Conservation (phyloP, 2,329 filamentous ascomycete genomes). For the Trichoderma sp. region DNA sequence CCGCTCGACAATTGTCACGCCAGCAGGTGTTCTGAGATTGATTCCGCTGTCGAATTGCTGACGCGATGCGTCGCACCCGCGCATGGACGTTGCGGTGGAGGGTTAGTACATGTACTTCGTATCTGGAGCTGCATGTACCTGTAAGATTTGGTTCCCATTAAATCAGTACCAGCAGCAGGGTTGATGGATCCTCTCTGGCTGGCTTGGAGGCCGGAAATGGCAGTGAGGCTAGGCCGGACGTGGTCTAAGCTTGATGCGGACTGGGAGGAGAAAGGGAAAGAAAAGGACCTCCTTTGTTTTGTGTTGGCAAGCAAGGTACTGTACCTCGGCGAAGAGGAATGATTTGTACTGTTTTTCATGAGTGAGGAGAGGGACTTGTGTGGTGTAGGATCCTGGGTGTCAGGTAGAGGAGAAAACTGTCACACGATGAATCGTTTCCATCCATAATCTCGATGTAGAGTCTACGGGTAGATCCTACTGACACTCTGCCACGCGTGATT, state of each 20-base stretch:
- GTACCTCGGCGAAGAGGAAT: not conserved
- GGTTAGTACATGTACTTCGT: not conserved
- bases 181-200: slow-evolving; percentile 11
- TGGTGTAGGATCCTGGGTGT: not conserved
- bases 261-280: not conserved
- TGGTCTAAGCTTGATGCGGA: not conserved
- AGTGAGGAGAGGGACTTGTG: not conserved
- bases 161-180: slow-evolving; percentile 13
- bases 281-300: not conserved
- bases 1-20: not conserved
- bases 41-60: not conserved
- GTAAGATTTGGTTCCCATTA: slow-evolving; percentile 14
- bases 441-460: too few relatives aligned
- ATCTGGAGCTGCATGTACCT: not conserved
- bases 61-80: slow-evolving; percentile 5
- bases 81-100: not conserved
- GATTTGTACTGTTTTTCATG: not conserved
- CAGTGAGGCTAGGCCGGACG: not conserved
- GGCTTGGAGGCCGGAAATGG: not conserved
- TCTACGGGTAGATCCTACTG: not conserved
- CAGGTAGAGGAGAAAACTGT: not conserved
- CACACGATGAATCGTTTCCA: not conserved
- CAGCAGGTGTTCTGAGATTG: not conserved
- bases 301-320: not conserved
- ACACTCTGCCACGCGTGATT: not conserved